Evolutionary conservation across 2,329 filamentous ascomycete species (phyloP), one percentile per base, ranked within the genome.

Genomic region (Trichoderma sp.): DNA sequence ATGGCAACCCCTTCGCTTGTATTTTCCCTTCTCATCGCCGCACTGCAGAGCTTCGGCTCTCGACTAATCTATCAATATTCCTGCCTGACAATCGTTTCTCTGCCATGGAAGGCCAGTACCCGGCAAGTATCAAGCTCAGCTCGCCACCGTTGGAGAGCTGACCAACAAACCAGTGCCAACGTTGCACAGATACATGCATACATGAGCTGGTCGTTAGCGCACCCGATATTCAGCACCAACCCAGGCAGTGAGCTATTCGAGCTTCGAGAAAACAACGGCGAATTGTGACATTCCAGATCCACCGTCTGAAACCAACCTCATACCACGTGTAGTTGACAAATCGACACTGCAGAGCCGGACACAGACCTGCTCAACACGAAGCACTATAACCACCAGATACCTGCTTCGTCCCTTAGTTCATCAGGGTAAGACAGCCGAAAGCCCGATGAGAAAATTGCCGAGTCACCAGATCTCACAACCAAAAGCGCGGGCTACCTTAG

Each of bases 381-480:
- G 39, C 10, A 39, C 22, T 19, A 22, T 5, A 5, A 50, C 27
- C 27, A 17, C 35, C 13, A 34, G 7, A 17, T 48, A 53, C 27
- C 9, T 52, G n/a, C 48, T 29, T 27, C 10, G 48, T 29, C 15
- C 48, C 2, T 29, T 52, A 50, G 17, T 50, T 29, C 34, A 48
- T 39, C 29, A 29, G 35, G 48, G 35, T 22, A 56, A 34, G 37
- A 35, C 50, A 27, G 25, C 52, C 35, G 19, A 27, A 54, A 37
- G 37, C 42, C 29, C 35, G 19, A 57, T 57, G 52, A 63, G 52
- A 56, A 63, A 57, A 65, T 37, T 35, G 52, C 52, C 63, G 63
- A 53, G 61, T 56, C 37, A 35, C 37, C 52, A 57, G 50, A 65
- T 65, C 52, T 54, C 52, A 35, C 27, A 34, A 48, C 52, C 22